These are phyloP conservation scores for Drosera capensis DNA, from an alignment of 148 eudicot genomes.

Conservation along the genomic window DNA sequence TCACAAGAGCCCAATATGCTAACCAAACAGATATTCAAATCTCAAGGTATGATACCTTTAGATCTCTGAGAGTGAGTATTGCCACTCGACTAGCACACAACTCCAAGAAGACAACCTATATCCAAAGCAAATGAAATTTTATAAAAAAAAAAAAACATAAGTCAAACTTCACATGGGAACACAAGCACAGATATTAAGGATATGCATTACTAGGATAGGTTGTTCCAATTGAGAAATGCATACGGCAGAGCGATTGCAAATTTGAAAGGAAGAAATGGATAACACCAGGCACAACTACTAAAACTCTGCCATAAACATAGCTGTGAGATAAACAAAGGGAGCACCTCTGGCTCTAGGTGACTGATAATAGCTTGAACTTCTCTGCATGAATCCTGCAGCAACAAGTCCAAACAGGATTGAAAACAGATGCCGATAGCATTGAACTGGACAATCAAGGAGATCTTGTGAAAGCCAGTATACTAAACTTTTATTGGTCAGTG, in stretches of 20 bases:
- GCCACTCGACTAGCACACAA: constrained; percentile 76
- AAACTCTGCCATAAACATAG: not conserved
- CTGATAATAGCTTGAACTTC: constrained; percentile 82
- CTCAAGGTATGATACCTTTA: no score
- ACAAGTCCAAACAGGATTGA: not conserved
- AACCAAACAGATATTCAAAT: not conserved
- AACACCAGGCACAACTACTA: not conserved
- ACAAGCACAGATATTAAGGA: constrained; percentile 6
- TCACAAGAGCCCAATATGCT: not conserved
- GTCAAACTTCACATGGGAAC: not conserved
- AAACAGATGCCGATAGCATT: not conserved
- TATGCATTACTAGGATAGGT: no score
- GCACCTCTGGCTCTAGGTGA: constrained; percentile 77
- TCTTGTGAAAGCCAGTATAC: not conserved
- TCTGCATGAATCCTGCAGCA: constrained; percentile 71
- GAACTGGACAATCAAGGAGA: not conserved
- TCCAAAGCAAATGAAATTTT: not conserved
- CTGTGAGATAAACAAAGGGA: constrained; percentile 6
- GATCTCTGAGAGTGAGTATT: constrained; percentile 52
- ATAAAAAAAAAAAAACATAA: not conserved
- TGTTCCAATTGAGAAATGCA: no score
- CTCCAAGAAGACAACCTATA: constrained; percentile 90
- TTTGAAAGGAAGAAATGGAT: constrained; percentile 5
- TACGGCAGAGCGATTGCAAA: no score
- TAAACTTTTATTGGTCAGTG: not conserved